Percentiles rank a stretch among this genome's conserved stretches.
These are phyloP conservation scores for Rhizophagus sp. DNA, from an alignment of 192 early-diverging fungal genomes.

Conservation along the genomic window DNA sequence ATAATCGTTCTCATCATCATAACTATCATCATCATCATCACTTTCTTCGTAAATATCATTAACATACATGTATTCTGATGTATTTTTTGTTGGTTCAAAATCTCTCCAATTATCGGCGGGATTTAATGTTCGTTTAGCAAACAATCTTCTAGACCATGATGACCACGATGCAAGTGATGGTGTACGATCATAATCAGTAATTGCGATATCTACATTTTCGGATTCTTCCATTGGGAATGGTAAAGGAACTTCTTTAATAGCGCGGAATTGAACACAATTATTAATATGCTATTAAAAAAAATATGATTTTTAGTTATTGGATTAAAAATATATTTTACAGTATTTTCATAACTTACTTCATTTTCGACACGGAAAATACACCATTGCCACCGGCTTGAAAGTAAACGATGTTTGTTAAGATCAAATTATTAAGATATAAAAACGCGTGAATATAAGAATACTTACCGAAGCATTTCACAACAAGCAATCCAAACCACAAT, in stretches of 20 bases:
- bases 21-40: background rate
- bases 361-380: slow-evolving; percentile 84
- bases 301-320: background rate
- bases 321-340: background rate
- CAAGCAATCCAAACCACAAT: slow-evolving; percentile 4
- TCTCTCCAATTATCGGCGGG: background rate
- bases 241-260: background rate
- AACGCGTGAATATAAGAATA: background rate
- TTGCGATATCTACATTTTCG: background rate
- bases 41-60: background rate
- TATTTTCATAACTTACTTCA: slow-evolving; percentile 39
- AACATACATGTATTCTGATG: background rate
- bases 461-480: slow-evolving; percentile 40
- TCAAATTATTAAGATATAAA: background rate
- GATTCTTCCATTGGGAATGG: background rate
- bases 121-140: background rate
- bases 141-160: background rate
- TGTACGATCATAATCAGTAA: background rate
- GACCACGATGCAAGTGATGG: background rate
- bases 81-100: background rate
- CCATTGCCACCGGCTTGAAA: slow-evolving; percentile 66
- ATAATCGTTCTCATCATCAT: background rate
- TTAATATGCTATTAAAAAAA: background rate
- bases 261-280: background rate
- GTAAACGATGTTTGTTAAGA: background rate